Conservation (phyloP, 768 basidiomycete species). For the Leccinum olivaceopallidum region DNA sequence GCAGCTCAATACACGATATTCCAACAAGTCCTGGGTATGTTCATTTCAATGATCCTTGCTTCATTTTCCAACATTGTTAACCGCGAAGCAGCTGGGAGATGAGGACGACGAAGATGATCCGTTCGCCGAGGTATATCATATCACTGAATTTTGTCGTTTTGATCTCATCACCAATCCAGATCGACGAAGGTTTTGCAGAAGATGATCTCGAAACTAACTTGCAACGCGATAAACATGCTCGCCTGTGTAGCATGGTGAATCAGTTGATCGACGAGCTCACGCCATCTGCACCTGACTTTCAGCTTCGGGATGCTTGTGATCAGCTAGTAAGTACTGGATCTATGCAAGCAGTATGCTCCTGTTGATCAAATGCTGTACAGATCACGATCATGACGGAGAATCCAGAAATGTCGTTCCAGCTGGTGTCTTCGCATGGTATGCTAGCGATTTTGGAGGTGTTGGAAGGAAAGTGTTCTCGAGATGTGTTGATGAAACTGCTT, state of each 20-base stretch:
- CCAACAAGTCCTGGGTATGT: conserved; percentile 86
- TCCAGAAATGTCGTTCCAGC: conserved; percentile 83
- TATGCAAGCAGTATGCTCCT: background rate
- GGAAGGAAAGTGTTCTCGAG: conserved; percentile 82
- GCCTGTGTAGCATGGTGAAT: conserved; percentile 77
- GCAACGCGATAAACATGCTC: conserved; percentile 90
- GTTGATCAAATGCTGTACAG: conserved; percentile 40
- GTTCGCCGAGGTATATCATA: conserved; percentile 75
- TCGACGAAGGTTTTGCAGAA: conserved; percentile 91
- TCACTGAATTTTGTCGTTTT: background rate
- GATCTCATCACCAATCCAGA: conserved; percentile 42
- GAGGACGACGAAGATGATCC: conserved; percentile 94
- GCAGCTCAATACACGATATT: conserved; percentile 82
- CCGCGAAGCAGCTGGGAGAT: conserved; percentile 59
- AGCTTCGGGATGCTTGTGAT: conserved; percentile 82
- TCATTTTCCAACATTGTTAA: conserved; percentile 1
- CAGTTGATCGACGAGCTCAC: conserved; percentile 86
- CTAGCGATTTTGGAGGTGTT: conserved; percentile 92
- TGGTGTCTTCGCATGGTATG: conserved; percentile 94
- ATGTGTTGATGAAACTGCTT: conserved; percentile 82
- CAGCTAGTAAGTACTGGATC: conserved; percentile 62
- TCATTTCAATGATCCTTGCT: conserved; percentile 9
- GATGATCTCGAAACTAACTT: conserved; percentile 92
- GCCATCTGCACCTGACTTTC: conserved; percentile 78
- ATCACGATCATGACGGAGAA: conserved; percentile 72